Conservation (phyloP, 2,329 filamentous ascomycete genomes). For the Alternaria sp. region DNA sequence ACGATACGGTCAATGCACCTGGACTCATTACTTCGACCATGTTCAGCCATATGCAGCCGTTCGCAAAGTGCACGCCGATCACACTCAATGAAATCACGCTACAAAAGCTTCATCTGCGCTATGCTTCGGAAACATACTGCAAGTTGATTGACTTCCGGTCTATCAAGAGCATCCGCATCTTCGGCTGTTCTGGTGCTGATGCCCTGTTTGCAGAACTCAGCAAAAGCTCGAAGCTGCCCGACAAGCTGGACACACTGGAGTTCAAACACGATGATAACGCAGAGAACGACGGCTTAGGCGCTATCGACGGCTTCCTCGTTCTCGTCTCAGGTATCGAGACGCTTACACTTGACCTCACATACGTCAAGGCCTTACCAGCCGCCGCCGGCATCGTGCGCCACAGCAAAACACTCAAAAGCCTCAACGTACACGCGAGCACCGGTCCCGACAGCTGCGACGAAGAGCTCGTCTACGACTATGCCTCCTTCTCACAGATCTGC, state of each 20-base stretch:
- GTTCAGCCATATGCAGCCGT: conserved; percentile 56
- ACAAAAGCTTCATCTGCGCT: conserved; percentile 54
- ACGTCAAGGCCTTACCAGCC: conserved; percentile 51
- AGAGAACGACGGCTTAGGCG: conserved; percentile 55
- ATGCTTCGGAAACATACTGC: conserved; percentile 58
- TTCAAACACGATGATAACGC: conserved; percentile 57
- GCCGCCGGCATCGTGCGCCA: conserved; percentile 54
- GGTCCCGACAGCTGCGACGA: conserved; percentile 47
- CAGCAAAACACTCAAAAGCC: conserved; percentile 51
- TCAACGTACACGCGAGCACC: conserved; percentile 53
- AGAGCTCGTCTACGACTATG: conserved; percentile 53
- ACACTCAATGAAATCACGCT: conserved; percentile 53
- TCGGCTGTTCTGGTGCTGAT: conserved; percentile 55
- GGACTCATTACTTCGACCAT: conserved; percentile 55
- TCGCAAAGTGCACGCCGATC: conserved; percentile 54
- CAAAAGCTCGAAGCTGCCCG: conserved; percentile 53
- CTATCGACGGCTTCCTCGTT: conserved; percentile 56
- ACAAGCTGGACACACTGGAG: conserved; percentile 53
- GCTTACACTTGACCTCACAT: conserved; percentile 53
- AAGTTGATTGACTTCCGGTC: conserved; percentile 54
- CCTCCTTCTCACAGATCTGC: conserved; percentile 55
- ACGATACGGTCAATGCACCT: conserved; percentile 55
- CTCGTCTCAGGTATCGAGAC: conserved; percentile 54
- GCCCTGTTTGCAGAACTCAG: conserved; percentile 55
- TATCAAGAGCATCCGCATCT: conserved; percentile 52